Percentiles rank a stretch among this genome's conserved stretches.
Evolutionary conservation across 2,329 filamentous ascomycete species (phyloP).

Genomic region (Trichoderma sp.): DNA sequence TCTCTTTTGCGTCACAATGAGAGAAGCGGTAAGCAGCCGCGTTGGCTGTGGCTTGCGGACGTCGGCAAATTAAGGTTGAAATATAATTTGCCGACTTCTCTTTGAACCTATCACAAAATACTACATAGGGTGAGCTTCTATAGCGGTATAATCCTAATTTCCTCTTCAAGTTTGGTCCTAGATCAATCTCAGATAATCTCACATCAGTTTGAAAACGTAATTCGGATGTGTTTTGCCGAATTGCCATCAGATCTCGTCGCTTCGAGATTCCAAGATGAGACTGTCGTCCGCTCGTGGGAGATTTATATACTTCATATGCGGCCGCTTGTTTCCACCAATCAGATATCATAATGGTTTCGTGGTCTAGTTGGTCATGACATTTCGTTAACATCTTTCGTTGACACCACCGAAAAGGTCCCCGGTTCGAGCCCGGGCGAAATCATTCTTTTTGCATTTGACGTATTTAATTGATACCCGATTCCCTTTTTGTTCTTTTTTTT

Average conservation of each 20-base stretch:
- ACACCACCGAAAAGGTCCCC: constrained; percentile 25
- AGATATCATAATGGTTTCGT: constrained; percentile 21
- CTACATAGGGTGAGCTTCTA: not conserved
- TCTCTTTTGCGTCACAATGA: not conserved
- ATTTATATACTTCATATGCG: not conserved
- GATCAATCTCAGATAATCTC: not conserved
- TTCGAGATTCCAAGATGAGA: not conserved
- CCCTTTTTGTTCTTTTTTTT: not conserved
- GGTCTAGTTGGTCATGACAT: constrained; percentile 25
- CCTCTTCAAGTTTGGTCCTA: not conserved
- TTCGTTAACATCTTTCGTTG: constrained; percentile 23
- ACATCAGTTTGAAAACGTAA: not conserved
- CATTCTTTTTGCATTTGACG: not conserved
- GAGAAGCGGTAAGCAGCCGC: constrained; percentile 11
- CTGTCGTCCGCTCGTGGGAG: not conserved
- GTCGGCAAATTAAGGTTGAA: not conserved
- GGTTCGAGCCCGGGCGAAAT: constrained; percentile 24
- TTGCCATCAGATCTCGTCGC: not conserved
- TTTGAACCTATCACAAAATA: not conserved
- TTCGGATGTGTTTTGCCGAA: not conserved
- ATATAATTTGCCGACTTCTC: not conserved
- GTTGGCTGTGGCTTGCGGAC: not conserved
- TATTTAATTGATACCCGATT: not conserved
- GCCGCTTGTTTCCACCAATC: not conserved
- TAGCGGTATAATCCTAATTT: not conserved